A percentile compares a stretch with the other conserved stretches of the same genome.
phyloP scores from a whole-genome alignment of 225 moss, liverwort and hornwort genomes.

The Polytrichum formosum region DNA sequence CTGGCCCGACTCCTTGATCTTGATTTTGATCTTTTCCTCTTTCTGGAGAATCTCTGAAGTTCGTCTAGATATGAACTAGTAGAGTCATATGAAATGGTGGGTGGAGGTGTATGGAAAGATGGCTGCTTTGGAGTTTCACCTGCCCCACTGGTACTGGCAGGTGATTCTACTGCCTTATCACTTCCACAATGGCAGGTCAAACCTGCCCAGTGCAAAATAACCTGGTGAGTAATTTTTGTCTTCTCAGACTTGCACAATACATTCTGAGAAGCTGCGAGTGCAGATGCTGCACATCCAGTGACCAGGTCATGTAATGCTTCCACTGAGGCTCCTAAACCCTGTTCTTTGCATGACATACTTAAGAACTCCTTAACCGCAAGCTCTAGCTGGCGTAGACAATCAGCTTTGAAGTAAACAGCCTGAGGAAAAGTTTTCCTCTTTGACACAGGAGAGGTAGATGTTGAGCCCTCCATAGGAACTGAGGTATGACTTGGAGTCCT shows the following conservation, averaged over 20 bases:
- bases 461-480: conserved; percentile 10
- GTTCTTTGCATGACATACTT: conserved; percentile 26
- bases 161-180: conserved; percentile 30
- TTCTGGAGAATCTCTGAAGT: conserved; percentile 26
- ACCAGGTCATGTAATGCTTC: conserved; percentile 54
- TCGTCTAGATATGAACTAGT: conserved; percentile 11
- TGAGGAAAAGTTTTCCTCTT: conserved; percentile 27
- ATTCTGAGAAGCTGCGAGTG: conserved; percentile 48
- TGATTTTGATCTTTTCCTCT: conserved; percentile 49
- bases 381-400: conserved; percentile 49
- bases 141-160: conserved; percentile 17
- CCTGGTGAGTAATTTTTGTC: conserved; percentile 52
- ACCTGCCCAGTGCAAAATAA: conserved; percentile 55
- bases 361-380: conserved; percentile 41
- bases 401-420: conserved; percentile 40
- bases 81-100: conserved; percentile 10
- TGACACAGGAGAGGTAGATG: conserved; percentile 14
- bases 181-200: conserved; percentile 57
- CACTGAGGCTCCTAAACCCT: conserved; percentile 22
- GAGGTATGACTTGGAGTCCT: conserved; percentile 14
- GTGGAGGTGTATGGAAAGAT: conserved; percentile 15
- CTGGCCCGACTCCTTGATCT: conserved; percentile 10
- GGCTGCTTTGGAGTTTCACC: conserved; percentile 27
- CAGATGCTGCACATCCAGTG: conserved; percentile 50
- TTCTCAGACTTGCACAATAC: conserved; percentile 49